Base-by-base conservation (phyloP, 768 basidiomycete genomes). In the Calocera cornea region DNA sequence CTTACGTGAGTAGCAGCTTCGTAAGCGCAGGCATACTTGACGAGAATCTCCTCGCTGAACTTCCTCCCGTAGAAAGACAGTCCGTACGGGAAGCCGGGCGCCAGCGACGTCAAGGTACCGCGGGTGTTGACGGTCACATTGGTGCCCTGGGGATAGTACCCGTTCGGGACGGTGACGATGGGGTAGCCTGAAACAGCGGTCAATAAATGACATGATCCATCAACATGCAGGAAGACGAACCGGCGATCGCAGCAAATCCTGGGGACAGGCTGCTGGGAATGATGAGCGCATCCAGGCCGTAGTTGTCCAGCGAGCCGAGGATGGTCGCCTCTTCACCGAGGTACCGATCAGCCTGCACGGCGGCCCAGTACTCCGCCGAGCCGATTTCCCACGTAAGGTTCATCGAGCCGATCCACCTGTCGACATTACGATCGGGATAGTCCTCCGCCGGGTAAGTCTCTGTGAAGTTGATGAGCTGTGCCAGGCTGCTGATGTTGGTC, bases 171-270 rank as follows among this genome's bases (percentile, higher is more conserved):
- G 12, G 34, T 65, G 44, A 65, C 64, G 17, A 65, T 38, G 12
- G 64, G 64, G 64, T 65, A 65, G 64, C 64, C 64, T 12, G 64
- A 11, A 7, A 41, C 34, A 40, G 64, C 34, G 17, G 34, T 33
- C 3, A 65, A 14, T 38, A 5, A 14, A 38, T 38, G 36, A 14
- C 36, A 5, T 38, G 5, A 5, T 14, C 36, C 36, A 38, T 5
- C 7, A 38, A 38, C 7, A 5, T 38, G n/a, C 36, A 14, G 36
- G 5, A 5, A 14, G 36, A 47, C 44, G 8, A 3, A 47, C 44
- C 44, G 24, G 44, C 44, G 3, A 19, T 47, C 7, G 44, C 44
- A 8, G 44, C 44, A 47, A 47, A 7, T 19, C 19, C 44, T 8
- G 16, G 24, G 44, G 8, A 8, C 8, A 47, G 16, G 8, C 19